These are phyloP conservation scores for Lipomyces yamadae DNA, from an alignment of 805 yeast species.

Conservation along the genomic window DNA sequence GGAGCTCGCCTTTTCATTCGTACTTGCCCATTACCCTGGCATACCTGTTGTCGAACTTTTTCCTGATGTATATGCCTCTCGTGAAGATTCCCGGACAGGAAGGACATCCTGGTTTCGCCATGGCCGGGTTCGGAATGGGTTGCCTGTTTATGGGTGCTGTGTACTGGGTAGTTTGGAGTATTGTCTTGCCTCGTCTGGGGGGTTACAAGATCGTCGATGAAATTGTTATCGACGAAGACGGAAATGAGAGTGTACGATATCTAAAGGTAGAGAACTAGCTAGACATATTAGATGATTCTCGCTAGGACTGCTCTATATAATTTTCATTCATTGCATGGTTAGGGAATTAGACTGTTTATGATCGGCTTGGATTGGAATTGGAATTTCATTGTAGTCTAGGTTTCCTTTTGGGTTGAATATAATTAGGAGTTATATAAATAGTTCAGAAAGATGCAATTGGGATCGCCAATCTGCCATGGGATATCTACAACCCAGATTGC, in stretches of 20 bases:
- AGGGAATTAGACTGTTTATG: no score
- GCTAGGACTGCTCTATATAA: background rate
- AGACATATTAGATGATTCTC: background rate
- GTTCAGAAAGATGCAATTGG: no score
- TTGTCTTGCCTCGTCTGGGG: constrained; percentile 27
- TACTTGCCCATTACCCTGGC: constrained; percentile 26
- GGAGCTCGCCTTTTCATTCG: constrained; percentile 34
- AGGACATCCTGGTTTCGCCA: constrained; percentile 31
- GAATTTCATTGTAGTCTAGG: no score
- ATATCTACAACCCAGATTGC: no score
- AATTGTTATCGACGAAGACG: constrained; percentile 25
- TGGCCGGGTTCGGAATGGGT: constrained; percentile 35
- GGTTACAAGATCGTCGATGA: constrained; percentile 32
- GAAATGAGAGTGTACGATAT: constrained; percentile 29
- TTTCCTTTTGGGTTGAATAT: no score
- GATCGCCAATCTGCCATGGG: no score
- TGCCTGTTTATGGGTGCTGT: constrained; percentile 30
- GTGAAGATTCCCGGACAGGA: constrained; percentile 30
- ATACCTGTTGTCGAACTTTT: constrained; percentile 29
- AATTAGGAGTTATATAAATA: no score
- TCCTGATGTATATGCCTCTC: constrained; percentile 34
- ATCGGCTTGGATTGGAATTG: no score
- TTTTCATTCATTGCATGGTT: no score
- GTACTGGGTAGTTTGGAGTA: constrained; percentile 37
- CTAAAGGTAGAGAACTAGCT: constrained; percentile 22